Evolutionary conservation across 2,329 filamentous ascomycete species (phyloP), one percentile per base, ranked within the genome.

Genomic region (Thielaviopsis euricoi): DNA sequence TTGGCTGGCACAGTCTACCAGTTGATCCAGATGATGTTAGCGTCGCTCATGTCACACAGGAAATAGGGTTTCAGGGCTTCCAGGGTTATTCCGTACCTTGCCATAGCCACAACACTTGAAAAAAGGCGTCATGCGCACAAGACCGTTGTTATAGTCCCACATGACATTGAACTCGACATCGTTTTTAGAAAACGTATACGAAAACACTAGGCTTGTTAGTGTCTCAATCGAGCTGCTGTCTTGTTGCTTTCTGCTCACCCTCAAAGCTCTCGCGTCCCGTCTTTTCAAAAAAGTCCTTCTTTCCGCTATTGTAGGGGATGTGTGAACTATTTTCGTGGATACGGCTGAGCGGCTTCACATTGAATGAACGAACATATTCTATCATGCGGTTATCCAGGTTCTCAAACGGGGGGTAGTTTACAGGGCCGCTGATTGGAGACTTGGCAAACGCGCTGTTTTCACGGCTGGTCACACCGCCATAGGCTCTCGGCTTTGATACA

Each of bases 141-240:
- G 82, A 9, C 93, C 93, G 61, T 91, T 82, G 65, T 94, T 91
- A 73, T 96, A 96, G 70, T 98, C 93, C 93, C 93, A 98, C 81
- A 96, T 89, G 61, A 97, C 83, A 0, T 80, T 81, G 68, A 86
- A 90, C 56, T 79, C 75, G 62, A 76, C 77, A 1, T 83, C 77
- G 52, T 86, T 79, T 12, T 76, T 81, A 0, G 86, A 79, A 74
- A 94, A 96, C 40, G 80, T 82, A 69, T 96, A 97, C 64, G 89
- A 82, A 68, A 90, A 90, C 25, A 89, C 87, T 93, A 62, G 59
- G 29, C 55, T 1, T 23, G 52, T 43, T 53, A 55, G 40, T 26
- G 5, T 23, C 25, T 37, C n/a, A 6, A 26, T 17, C 21, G 12
- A 7, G 15, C 22, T 19, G 51, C 15, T 26, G 21, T 49, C 22